Evolutionary conservation across 257 asterid species (phyloP).

Genomic region (Scutellaria barbata): DNA sequence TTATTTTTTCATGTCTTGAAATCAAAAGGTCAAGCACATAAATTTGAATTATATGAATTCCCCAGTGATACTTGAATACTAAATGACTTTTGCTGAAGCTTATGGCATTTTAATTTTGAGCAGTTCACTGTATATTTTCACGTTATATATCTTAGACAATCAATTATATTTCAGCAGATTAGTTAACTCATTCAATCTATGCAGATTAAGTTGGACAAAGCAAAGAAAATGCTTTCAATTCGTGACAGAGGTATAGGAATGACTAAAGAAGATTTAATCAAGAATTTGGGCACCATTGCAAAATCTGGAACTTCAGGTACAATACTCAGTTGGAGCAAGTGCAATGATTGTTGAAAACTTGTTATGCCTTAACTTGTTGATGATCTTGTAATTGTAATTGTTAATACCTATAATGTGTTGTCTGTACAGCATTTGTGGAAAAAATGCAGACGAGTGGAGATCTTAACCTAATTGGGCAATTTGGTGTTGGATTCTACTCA

Average conservation of each 20-base stretch:
- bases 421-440: conserved; percentile 84
- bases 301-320: conserved; percentile 98
- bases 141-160: neutral
- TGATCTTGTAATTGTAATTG: neutral
- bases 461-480: conserved; percentile 94
- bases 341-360: conserved; percentile 12
- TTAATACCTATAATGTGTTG: conserved; percentile 19
- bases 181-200: conserved; percentile 11
- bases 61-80: neutral
- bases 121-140: neutral
- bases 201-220: conserved; percentile 94
- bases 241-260: conserved; percentile 97
- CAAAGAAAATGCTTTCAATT: conserved; percentile 79
- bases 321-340: neutral
- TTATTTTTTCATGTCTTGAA: too few species aligned
- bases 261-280: conserved; percentile 95
- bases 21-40: neutral
- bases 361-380: neutral
- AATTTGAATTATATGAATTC: neutral
- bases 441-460: conserved; percentile 97
- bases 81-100: neutral
- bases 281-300: conserved; percentile 97
- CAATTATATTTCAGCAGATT: conserved; percentile 2
- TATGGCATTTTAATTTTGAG: neutral
- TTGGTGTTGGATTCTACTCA: conserved; percentile 97